A percentile compares a stretch with the other conserved stretches of the same genome.
Evolutionary conservation across 306 rosid genomes (phyloP).

Genomic region (Vachellia pachyceras): DNA sequence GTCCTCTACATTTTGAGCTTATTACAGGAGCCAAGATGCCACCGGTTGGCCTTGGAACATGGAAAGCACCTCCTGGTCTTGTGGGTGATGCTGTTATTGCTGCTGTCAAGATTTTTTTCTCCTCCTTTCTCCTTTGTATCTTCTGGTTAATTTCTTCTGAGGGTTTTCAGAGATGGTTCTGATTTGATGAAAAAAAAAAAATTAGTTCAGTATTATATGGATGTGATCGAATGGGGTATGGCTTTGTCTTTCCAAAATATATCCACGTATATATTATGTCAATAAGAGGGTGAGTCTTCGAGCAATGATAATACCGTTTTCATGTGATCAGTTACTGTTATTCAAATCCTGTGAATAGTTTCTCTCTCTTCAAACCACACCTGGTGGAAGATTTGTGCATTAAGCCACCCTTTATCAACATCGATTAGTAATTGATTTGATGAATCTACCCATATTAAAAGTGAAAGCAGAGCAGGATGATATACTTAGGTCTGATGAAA

Average conservation of each 20-base stretch:
- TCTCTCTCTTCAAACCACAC: no score
- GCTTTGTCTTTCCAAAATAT: no score
- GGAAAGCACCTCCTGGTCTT: conserved; percentile 73
- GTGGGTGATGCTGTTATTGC: conserved; percentile 67
- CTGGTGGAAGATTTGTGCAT: no score
- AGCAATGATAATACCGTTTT: no score
- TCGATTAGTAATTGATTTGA: not conserved
- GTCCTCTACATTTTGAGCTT: conserved; percentile 60
- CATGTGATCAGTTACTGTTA: no score
- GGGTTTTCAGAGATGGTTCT: not conserved
- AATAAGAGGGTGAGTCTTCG: no score
- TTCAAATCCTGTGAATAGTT: no score
- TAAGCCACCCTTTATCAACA: no score
- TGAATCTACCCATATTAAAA: not conserved
- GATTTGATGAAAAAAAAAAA: not conserved
- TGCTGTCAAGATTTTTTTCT: conserved; percentile 72
- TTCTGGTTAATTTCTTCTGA: not conserved
- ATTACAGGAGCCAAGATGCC: conserved; percentile 72
- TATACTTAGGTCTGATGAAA: conserved; percentile 16
- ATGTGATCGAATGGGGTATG: no score
- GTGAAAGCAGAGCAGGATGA: not conserved
- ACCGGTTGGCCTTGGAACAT: conserved; percentile 81
- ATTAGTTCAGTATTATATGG: not conserved
- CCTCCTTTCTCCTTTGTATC: no score
- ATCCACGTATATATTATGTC: no score